Evolutionary conservation across 2,329 filamentous ascomycete genomes (phyloP).

Genomic region (Aspergillus novoparasiticus): DNA sequence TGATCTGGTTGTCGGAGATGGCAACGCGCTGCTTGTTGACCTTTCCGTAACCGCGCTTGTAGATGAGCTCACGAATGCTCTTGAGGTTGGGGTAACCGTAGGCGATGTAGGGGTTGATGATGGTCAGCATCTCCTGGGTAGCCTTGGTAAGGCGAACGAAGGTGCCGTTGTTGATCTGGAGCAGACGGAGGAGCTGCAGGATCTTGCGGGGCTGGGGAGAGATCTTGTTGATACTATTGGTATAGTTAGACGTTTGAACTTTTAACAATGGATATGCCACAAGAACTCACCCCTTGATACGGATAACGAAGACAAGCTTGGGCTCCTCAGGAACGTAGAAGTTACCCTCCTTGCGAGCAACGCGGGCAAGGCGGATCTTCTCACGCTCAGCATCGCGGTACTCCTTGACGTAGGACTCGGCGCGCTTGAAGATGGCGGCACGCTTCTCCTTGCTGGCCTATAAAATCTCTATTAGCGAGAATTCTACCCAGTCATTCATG

Average conservation of each 20-base stretch:
- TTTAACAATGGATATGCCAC: neutral
- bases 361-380: constrained; percentile 89
- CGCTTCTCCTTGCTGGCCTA: constrained; percentile 99
- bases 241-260: constrained; percentile 32
- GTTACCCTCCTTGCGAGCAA: constrained; percentile 87
- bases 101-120: constrained; percentile 98
- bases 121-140: constrained; percentile 93
- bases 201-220: constrained; percentile 99
- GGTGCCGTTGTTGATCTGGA: constrained; percentile 99
- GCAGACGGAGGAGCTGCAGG: constrained; percentile 96
- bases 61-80: constrained; percentile 97
- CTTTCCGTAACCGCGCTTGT: constrained; percentile 99
- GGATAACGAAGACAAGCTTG: constrained; percentile 96
- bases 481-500: constrained; percentile 14
- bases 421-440: constrained; percentile 98
- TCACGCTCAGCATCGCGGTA: constrained; percentile 98
- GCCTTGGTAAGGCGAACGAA: constrained; percentile 98
- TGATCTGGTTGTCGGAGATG: constrained; percentile 95
- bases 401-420: constrained; percentile 99
- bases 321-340: constrained; percentile 94
- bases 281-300: constrained; percentile 85
- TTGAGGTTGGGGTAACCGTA: constrained; percentile 99
- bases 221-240: constrained; percentile 96
- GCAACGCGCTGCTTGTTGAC: constrained; percentile 96
- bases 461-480: constrained; percentile 33